Evolutionary conservation across 768 basidiomycete genomes (phyloP).

Genomic region (Pholiota microspora): DNA sequence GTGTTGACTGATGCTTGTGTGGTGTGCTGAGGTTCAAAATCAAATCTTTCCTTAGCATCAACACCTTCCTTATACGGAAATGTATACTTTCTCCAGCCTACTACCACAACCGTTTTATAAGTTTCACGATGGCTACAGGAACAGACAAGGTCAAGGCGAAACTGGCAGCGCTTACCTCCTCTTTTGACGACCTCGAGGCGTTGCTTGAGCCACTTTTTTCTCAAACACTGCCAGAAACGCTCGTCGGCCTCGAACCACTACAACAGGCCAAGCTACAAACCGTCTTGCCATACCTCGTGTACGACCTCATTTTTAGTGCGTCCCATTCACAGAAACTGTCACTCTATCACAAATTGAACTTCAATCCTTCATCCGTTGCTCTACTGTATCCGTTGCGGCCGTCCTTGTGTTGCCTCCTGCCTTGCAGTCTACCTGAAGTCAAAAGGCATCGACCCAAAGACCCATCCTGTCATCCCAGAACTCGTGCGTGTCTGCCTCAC

Average conservation of each 20-base stretch:
- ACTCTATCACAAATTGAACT: background rate
- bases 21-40: conserved; percentile 19
- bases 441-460: conserved; percentile 74
- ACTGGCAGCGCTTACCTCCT: conserved; percentile 48
- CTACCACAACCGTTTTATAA: background rate
- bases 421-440: conserved; percentile 78
- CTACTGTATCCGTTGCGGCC: conserved; percentile 1
- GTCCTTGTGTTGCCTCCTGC: background rate
- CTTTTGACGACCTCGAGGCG: conserved; percentile 69
- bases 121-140: conserved; percentile 40
- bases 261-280: conserved; percentile 84
- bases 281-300: conserved; percentile 75
- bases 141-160: conserved; percentile 44
- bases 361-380: background rate
- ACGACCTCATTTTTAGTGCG: conserved; percentile 85
- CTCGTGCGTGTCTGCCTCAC: conserved; percentile 39
- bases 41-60: conserved; percentile 6
- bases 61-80: conserved; percentile 14
- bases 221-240: conserved; percentile 64
- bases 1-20: conserved; percentile 35
- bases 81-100: background rate
- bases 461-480: conserved; percentile 75
- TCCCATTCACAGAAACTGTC: conserved; percentile 9
- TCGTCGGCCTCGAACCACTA: conserved; percentile 62
- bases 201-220: conserved; percentile 65